A percentile compares a stretch with the other conserved stretches of the same genome.
Evolutionary conservation across 495 filamentous ascomycete genomes (phyloP).

Genomic region (Cairneyella variabilis): DNA sequence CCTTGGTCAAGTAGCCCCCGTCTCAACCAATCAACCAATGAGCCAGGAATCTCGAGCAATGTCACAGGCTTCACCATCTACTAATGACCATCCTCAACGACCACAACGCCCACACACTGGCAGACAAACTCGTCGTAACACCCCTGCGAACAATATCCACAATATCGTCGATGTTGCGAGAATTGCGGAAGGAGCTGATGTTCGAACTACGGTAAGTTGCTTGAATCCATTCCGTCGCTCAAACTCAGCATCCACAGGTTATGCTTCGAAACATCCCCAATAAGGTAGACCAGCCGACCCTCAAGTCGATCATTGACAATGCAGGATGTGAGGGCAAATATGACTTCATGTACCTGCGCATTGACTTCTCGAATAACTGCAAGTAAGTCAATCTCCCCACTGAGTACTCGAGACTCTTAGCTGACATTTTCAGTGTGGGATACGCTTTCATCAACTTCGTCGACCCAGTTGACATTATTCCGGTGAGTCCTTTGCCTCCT

Average conservation of each 20-base stretch:
- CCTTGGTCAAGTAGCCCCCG: too few species aligned
- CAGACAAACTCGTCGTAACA: too few species aligned
- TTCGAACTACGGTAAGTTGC: conserved; percentile 65
- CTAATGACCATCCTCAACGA: too few species aligned
- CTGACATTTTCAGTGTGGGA: conserved; percentile 64
- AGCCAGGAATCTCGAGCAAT: too few species aligned
- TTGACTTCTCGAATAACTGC: conserved; percentile 86
- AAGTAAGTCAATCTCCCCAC: conserved; percentile 62
- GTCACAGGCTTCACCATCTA: too few species aligned
- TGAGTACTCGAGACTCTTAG: too few species aligned
- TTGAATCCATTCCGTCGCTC: conserved; percentile 14
- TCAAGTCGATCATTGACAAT: conserved; percentile 77
- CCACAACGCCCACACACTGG: too few species aligned
- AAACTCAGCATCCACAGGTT: conserved; percentile 50
- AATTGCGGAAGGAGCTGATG: conserved; percentile 63
- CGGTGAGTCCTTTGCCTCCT: conserved; percentile 43
- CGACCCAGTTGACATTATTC: conserved; percentile 71
- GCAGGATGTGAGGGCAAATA: conserved; percentile 76
- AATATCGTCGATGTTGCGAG: conserved; percentile 66
- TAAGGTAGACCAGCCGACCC: conserved; percentile 74
- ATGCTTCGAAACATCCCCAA: conserved; percentile 98
- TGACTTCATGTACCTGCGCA: conserved; percentile 94
- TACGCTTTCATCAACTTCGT: conserved; percentile 98
- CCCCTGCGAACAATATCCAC: too few species aligned
- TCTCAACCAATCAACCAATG: too few species aligned